These are phyloP conservation scores for Monilinia aucupariae DNA, from an alignment of 2,329 filamentous ascomycete genomes.

Conservation along the genomic window DNA sequence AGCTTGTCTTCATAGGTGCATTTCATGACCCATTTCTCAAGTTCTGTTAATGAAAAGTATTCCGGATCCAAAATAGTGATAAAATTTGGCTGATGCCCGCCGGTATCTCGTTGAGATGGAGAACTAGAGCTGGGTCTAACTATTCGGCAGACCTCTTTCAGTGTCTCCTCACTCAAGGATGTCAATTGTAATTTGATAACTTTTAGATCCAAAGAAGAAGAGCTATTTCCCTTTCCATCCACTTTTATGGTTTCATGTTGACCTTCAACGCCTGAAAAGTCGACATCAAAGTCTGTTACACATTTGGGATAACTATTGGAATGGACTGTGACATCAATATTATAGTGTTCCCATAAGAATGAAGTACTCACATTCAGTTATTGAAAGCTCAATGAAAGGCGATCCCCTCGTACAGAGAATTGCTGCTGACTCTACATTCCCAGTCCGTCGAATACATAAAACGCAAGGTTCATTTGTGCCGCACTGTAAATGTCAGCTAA, in stretches of 20 bases:
- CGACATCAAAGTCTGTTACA: constrained; percentile 7
- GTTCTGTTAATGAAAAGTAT: neutral
- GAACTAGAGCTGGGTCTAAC: neutral
- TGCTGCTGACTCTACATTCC: constrained; percentile 1
- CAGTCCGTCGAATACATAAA: constrained; percentile 10
- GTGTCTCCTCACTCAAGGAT: constrained; percentile 16
- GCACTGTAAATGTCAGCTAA: constrained; percentile 12
- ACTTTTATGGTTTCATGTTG: constrained; percentile 20
- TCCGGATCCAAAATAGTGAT: constrained; percentile 8
- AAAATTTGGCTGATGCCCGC: neutral
- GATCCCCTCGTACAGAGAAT: constrained; percentile 16
- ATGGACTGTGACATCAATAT: neutral
- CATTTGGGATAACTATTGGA: neutral
- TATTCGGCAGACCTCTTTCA: constrained; percentile 1
- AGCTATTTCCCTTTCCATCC: constrained; percentile 24
- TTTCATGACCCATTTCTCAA: constrained; percentile 30
- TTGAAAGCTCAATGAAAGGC: constrained; percentile 16
- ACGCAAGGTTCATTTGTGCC: constrained; percentile 13
- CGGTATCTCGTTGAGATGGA: neutral
- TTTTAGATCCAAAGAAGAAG: constrained; percentile 22
- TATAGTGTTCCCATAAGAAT: neutral
- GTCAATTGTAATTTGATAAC: constrained; percentile 14
- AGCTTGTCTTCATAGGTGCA: constrained; percentile 26
- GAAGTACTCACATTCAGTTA: constrained; percentile 13
- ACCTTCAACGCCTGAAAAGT: neutral